Evolutionary conservation across 2,329 filamentous ascomycete species (phyloP).

Genomic region (Mycocentrospora acerina): DNA sequence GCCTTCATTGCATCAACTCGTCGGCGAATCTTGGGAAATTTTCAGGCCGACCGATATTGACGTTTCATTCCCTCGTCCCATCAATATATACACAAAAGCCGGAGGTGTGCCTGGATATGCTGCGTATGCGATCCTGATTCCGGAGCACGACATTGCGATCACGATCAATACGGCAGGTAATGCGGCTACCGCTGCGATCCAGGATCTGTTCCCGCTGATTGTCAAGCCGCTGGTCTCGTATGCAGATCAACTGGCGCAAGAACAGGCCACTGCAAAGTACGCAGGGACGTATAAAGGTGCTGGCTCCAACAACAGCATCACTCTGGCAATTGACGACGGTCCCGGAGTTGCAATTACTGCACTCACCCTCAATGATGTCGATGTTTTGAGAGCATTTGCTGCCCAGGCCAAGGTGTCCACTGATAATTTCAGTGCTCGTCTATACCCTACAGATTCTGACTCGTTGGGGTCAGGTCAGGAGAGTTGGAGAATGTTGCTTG

Average conservation of each 20-base stretch:
- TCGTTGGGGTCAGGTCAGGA: constrained; percentile 13
- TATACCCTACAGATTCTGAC: constrained; percentile 26
- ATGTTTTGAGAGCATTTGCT: constrained; percentile 16
- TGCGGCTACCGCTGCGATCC: constrained; percentile 7
- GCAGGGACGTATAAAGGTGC: constrained; percentile 17
- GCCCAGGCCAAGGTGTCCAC: constrained; percentile 4
- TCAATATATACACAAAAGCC: constrained; percentile 28
- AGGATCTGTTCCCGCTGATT: constrained; percentile 14
- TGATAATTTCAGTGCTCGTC: constrained; percentile 15
- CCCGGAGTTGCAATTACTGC: constrained; percentile 21
- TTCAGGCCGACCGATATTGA: constrained; percentile 19
- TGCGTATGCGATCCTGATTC: constrained; percentile 19
- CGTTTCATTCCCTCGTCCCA: constrained; percentile 16
- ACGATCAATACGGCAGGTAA: constrained; percentile 25
- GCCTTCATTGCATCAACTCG: constrained; percentile 21
- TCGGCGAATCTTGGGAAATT: constrained; percentile 33
- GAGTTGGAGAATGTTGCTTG: constrained; percentile 19
- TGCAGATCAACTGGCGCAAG: constrained; percentile 20
- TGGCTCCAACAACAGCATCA: constrained; percentile 7
- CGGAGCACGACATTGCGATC: constrained; percentile 26
- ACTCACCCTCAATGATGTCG: constrained; percentile 18
- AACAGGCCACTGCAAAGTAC: constrained; percentile 20
- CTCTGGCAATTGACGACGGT: constrained; percentile 18
- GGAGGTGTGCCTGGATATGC: constrained; percentile 27
- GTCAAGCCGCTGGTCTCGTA: constrained; percentile 18